These are phyloP conservation scores for Plantago coronopus DNA, from an alignment of 305 asterid genomes.

Conservation along the genomic window DNA sequence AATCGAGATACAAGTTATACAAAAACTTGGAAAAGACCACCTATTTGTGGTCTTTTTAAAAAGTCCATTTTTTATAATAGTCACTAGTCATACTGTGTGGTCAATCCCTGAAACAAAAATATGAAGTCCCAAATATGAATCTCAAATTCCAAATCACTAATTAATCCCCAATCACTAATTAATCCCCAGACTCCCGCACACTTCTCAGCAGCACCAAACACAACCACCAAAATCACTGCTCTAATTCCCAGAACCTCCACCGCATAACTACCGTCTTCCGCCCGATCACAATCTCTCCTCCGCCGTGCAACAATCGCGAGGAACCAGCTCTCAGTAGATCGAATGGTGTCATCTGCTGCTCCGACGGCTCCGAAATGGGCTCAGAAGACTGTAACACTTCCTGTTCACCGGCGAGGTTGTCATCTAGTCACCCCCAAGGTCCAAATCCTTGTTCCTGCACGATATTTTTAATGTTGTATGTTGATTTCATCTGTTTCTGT, in stretches of 20 bases:
- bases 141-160: background rate
- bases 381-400: conserved; percentile 68
- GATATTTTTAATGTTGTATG: too few relatives aligned
- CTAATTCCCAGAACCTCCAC: background rate
- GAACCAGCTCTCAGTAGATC: conserved; percentile 24
- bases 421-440: conserved; percentile 83
- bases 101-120: too few relatives aligned
- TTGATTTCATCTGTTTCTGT: background rate
- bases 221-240: background rate
- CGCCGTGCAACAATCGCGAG: conserved; percentile 14
- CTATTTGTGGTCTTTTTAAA: too few relatives aligned
- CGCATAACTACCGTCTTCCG: background rate
- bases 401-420: conserved; percentile 79
- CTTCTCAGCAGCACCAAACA: background rate
- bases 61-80: too few relatives aligned
- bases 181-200: background rate
- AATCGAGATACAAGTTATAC: too few relatives aligned
- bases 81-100: too few relatives aligned
- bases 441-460: background rate
- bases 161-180: background rate
- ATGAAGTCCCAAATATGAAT: background rate
- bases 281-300: background rate
- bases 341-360: conserved; percentile 28
- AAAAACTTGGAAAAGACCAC: too few relatives aligned
- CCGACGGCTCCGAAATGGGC: conserved; percentile 69